Evolutionary conservation across 306 rosid genomes (phyloP).

Genomic region (Begonia masoniana): DNA sequence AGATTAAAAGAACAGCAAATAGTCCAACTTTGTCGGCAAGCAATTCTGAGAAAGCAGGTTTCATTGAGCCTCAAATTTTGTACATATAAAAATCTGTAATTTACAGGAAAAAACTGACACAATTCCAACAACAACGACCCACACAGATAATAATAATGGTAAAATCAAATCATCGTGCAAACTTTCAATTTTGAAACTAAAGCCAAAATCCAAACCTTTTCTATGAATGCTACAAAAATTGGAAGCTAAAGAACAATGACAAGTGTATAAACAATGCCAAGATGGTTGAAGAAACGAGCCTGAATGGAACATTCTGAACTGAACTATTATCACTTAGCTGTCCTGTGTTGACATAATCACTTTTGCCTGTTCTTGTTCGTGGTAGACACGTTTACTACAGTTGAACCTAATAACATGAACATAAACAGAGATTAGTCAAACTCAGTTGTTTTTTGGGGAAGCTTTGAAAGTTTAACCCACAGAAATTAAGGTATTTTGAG

Average conservation of each 20-base stretch:
- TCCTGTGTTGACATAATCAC: constrained; percentile 69
- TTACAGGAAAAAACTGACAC: constrained; percentile 1
- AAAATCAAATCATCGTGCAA: too few relatives aligned
- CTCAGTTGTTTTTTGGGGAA: too few relatives aligned
- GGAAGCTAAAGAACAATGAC: constrained; percentile 23
- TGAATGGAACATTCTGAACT: constrained; percentile 16
- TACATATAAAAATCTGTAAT: not conserved
- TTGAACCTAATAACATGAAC: constrained; percentile 39
- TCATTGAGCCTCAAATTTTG: not conserved
- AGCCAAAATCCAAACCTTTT: not conserved
- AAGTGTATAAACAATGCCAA: constrained; percentile 32
- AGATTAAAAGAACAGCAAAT: too few relatives aligned
- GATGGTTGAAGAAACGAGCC: constrained; percentile 18
- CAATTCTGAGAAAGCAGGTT: not conserved
- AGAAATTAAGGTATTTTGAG: too few relatives aligned
- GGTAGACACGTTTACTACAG: constrained; percentile 73
- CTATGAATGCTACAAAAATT: constrained; percentile 28
- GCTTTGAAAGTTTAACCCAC: too few relatives aligned
- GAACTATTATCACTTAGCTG: constrained; percentile 40
- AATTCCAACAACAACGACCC: too few relatives aligned
- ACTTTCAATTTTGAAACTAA: too few relatives aligned
- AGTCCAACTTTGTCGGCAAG: too few relatives aligned
- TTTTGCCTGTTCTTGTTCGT: constrained; percentile 43
- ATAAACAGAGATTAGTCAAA: too few relatives aligned
- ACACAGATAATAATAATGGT: too few relatives aligned